phyloP scores from a whole-genome alignment of 768 basidiomycete genomes.

The Dacryopinax primogenitus region DNA sequence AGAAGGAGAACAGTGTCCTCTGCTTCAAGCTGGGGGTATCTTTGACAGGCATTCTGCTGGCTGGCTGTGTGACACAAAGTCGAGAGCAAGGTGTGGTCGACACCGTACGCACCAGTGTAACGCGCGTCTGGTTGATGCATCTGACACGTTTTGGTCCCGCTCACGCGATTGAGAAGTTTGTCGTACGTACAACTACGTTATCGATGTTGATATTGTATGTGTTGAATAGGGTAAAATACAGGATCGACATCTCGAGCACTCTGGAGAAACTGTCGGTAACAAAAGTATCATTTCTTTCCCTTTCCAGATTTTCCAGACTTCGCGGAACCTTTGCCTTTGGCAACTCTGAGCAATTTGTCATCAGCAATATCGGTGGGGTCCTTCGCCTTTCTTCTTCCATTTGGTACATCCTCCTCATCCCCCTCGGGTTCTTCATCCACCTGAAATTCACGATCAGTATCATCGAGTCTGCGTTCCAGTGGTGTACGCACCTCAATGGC shows the following conservation, averaged over 20 bases:
- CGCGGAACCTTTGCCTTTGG: slow-evolving; percentile 27
- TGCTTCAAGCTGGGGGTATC: not conserved
- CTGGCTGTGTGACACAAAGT: not conserved
- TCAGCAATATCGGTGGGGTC: slow-evolving; percentile 39
- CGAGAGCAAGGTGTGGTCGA: not conserved
- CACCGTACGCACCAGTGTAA: not conserved
- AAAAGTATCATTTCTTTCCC: slow-evolving; percentile 11
- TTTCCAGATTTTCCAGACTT: slow-evolving; percentile 21
- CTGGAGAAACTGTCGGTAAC: not conserved
- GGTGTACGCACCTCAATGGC: slow-evolving; percentile 55
- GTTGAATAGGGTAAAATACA: no score
- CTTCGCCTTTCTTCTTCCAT: slow-evolving; percentile 24
- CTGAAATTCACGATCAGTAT: slow-evolving; percentile 38
- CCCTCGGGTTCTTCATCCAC: slow-evolving; percentile 34
- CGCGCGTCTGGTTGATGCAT: no score
- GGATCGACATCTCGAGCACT: no score
- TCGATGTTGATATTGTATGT: no score
- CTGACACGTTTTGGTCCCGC: not conserved
- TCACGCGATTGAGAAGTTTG: no score
- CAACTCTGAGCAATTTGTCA: slow-evolving; percentile 49
- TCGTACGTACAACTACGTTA: no score
- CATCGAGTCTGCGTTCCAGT: not conserved
- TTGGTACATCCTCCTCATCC: slow-evolving; percentile 33
- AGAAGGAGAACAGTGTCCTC: slow-evolving; percentile 2
- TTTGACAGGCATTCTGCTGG: not conserved